Base-by-base conservation (phyloP, 1,284 basidiomycete genomes). In the Rhodotorula glutinis region DNA sequence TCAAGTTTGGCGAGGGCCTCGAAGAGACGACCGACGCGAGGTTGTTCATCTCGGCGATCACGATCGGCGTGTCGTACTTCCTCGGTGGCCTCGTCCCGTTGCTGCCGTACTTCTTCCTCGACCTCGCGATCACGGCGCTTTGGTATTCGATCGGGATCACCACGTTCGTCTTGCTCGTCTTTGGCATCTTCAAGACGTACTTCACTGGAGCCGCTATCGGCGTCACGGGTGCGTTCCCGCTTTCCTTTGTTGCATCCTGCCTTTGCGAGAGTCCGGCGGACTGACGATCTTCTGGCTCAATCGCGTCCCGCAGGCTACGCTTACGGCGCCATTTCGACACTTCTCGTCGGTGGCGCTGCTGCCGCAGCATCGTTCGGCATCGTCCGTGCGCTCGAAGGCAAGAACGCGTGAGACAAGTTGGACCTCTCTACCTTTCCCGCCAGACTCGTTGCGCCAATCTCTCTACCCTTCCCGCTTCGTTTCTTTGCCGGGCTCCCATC, bases 1-100 rank as follows among this genome's bases (percentile, higher is more conserved):
- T 96, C 74, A 94, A 92, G 79, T 96, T 96, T 75, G 92, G 92
- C 41, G 89, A 91, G 78, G 90, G 91, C 29, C 79, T 95, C 70
- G 91, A 94, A 83, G 92, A 96, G 80, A 85, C 91, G 43, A 88
- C 89, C 1, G 83, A 83, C 82, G 74, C 82, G 81, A 75, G 83
- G 38, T 75, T 84, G 65, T 96, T 92, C 80, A 84, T 88, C 56
- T 94, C 91, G 3, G 93, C 94, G 1, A 84, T 95, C 73, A 97
- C 93, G 0, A 96, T 97, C 77, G 93, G 93, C 62, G 84, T 89
- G 77, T 61, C 68, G 17, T 74, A 74, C 66, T 67, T 71, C 60
- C 60, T 74, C 53, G 68, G 70, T 11, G 72, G 73, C 7, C 59
- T 71, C 27, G 63, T 72, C 21, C 92, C 92, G 2, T 83, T 95